These are phyloP conservation scores for Suillus spraguei DNA, from an alignment of 768 basidiomycete species.

Conservation along the genomic window DNA sequence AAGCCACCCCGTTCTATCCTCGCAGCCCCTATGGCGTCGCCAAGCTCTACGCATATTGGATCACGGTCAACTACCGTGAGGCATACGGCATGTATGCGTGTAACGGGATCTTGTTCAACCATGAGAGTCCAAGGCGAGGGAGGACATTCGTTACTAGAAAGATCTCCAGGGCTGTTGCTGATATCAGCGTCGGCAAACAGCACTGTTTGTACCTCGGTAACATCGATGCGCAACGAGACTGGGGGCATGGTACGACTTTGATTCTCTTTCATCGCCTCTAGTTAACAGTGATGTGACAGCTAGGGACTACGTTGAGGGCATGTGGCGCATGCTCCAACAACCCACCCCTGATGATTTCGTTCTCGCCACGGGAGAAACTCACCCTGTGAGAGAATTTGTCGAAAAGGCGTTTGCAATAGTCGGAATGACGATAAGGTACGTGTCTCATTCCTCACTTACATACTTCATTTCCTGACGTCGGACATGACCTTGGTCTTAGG, in stretches of 20 bases:
- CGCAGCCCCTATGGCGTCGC: conserved; percentile 95
- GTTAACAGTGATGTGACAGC: conserved; percentile 43
- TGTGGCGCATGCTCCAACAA: conserved; percentile 98
- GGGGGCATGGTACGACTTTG: conserved; percentile 84
- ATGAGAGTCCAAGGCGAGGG: conserved; percentile 94
- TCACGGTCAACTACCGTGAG: conserved; percentile 91
- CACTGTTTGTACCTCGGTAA: conserved; percentile 92
- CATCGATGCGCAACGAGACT: conserved; percentile 92
- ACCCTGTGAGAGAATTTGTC: conserved; percentile 91
- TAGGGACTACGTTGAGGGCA: conserved; percentile 92
- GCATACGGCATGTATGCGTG: conserved; percentile 96
- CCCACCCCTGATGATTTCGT: conserved; percentile 84
- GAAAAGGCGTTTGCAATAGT: conserved; percentile 81
- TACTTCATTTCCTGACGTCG: not conserved
- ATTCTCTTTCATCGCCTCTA: not conserved
- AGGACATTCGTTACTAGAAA: conserved; percentile 96
- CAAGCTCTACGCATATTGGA: conserved; percentile 92
- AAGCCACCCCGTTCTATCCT: conserved; percentile 98
- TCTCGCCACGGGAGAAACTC: conserved; percentile 95
- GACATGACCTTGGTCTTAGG: conserved; percentile 35
- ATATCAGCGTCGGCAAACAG: conserved; percentile 89
- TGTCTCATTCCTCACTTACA: conserved; percentile 7
- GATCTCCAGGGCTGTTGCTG: conserved; percentile 90
- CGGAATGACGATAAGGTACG: conserved; percentile 67
- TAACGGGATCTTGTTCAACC: conserved; percentile 97